Evolutionary conservation across 2,329 filamentous ascomycete genomes (phyloP).

Genomic region (Nemania serpens): DNA sequence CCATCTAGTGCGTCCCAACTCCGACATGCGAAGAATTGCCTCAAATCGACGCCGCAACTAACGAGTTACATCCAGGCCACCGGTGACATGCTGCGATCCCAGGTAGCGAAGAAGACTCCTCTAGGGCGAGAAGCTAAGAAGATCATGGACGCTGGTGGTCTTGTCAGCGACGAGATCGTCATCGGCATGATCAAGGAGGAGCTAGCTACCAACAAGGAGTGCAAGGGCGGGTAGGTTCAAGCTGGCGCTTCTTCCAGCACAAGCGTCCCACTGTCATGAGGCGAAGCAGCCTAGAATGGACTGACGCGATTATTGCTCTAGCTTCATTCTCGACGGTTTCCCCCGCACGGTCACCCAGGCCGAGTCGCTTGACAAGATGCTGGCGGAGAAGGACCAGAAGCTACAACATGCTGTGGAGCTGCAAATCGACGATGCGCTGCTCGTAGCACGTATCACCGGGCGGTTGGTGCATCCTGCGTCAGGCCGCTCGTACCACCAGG

Average conservation of each 20-base stretch:
- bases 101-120: slow-evolving; percentile 95
- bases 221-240: slow-evolving; percentile 83
- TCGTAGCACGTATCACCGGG: slow-evolving; percentile 95
- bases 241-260: slow-evolving; percentile 17
- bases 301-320: slow-evolving; percentile 46
- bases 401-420: slow-evolving; percentile 96
- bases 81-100: slow-evolving; percentile 97
- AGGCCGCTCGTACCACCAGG: slow-evolving; percentile 95
- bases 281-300: slow-evolving; percentile 25
- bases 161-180: slow-evolving; percentile 99
- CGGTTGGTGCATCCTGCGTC: slow-evolving; percentile 95
- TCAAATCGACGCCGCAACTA: slow-evolving; percentile 15
- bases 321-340: slow-evolving; percentile 99
- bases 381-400: slow-evolving; percentile 74
- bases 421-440: slow-evolving; percentile 91
- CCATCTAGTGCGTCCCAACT: slow-evolving; percentile 74
- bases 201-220: slow-evolving; percentile 91
- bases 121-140: slow-evolving; percentile 98
- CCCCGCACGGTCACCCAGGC: slow-evolving; percentile 95
- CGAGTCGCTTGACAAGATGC: slow-evolving; percentile 92
- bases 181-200: slow-evolving; percentile 99
- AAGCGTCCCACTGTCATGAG: background rate
- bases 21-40: slow-evolving; percentile 22
- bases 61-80: slow-evolving; percentile 68
- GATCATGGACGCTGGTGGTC: slow-evolving; percentile 98